Evolutionary conservation across 106 monocot genomes (phyloP).

Genomic region (Allium sativum): DNA sequence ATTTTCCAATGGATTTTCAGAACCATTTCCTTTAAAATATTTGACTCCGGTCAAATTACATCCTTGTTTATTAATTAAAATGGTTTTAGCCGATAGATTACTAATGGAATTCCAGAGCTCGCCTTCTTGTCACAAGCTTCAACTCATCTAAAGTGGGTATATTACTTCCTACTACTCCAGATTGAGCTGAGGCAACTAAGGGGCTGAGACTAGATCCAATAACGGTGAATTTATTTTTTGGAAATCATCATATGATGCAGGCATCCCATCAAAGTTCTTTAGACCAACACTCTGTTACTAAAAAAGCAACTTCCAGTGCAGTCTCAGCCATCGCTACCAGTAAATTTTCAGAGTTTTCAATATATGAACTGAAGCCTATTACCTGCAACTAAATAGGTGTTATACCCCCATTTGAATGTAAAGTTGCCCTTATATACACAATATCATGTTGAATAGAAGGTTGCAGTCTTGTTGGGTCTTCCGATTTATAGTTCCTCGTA

Average conservation of each 20-base stretch:
- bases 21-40: conserved; percentile 5
- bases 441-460: too few relatives aligned
- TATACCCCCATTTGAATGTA: too few relatives aligned
- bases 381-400: too few relatives aligned
- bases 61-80: conserved; percentile 16
- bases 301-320: too few relatives aligned
- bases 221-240: conserved; percentile 39
- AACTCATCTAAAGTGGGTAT: conserved; percentile 61
- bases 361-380: too few relatives aligned
- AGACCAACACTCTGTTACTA: too few relatives aligned
- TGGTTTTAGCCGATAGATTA: conserved; percentile 33
- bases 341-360: too few relatives aligned
- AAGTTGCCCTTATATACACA: too few relatives aligned
- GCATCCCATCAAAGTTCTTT: conserved; percentile 59
- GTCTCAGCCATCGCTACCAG: too few relatives aligned
- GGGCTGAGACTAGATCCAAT: conserved; percentile 29
- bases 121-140: conserved; percentile 23
- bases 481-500: too few relatives aligned
- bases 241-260: conserved; percentile 52
- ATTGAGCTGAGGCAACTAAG: conserved; percentile 42
- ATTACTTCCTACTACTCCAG: conserved; percentile 40
- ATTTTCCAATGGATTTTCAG: conserved; percentile 1
- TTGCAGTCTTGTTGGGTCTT: too few relatives aligned
- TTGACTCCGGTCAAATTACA: conserved; percentile 12
- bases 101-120: conserved; percentile 54